Evolutionary conservation across 148 eudicot species (phyloP), one percentile per base, ranked within the genome.

Genomic region (Rhododendron mucronatum): DNA sequence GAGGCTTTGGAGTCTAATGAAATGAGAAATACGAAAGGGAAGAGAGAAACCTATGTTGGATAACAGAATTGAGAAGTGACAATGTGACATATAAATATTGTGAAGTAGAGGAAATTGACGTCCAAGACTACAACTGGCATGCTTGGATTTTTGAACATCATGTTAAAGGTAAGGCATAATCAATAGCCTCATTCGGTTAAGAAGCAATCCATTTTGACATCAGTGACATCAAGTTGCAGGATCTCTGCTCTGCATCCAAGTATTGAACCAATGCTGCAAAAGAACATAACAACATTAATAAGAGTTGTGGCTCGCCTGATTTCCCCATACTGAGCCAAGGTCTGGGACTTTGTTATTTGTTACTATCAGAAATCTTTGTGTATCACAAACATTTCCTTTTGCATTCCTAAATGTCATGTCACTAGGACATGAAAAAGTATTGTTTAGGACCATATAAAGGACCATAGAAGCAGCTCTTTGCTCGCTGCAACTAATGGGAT

Each of bases 191-290:
- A 83, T 48, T 88, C 80, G 76, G 79, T 21, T 35, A 89, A 86
- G 89, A 93, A 96, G 84, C 94, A 94, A 65, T 96, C 98, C 99
- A 96, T 96, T 93, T 96, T 96, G 85, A 95, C 98, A 83, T 96
- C 96, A 0, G 98, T 95, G 15, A 95, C 98, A 83, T 95, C 99
- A 88, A 96, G 98, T 88, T 95, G 97, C 86, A 93, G 83, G 84
- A 96, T 96, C 90, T 96, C 99, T 85, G 98, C 95, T 85, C 96
- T 92, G 91, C 99, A 96, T 86, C 92, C 93, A 41, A 96, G 90
- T 86, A 95, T 92, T 30, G 99, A 94, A 67, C 99, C 99, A 28
- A 96, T 86, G 88, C 99, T 96, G 94, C 89, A 84, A 71, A 57
- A 77, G 7, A 65, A 78, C n/a, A 86, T 13, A 79, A 41, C 3